A percentile compares a stretch with the other conserved stretches of the same genome.
phyloP scores from a whole-genome alignment of 2,329 filamentous ascomycete species.

The Aspergillus quadricinctus region DNA sequence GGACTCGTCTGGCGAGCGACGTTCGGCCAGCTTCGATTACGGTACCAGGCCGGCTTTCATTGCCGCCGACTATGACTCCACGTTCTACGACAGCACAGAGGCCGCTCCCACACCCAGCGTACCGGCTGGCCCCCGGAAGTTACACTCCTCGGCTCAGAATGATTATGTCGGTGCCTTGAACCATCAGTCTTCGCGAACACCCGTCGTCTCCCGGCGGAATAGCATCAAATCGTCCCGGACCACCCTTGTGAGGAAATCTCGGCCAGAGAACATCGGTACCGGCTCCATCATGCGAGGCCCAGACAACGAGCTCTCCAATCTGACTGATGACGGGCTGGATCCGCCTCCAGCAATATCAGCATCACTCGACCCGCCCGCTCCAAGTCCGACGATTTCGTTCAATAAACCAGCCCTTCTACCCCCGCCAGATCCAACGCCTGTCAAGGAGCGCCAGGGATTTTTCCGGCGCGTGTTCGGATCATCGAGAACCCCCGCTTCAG shows the following conservation, averaged over 20 bases:
- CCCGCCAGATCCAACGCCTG: conserved; percentile 40
- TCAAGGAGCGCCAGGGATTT: conserved; percentile 76
- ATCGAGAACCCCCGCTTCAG: conserved; percentile 50
- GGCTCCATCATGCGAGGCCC: conserved; percentile 25
- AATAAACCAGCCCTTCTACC: conserved; percentile 44
- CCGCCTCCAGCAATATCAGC: conserved; percentile 40
- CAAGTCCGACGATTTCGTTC: conserved; percentile 51
- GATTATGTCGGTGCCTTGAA: conserved; percentile 23
- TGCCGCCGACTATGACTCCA: conserved; percentile 19
- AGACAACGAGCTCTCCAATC: conserved; percentile 26
- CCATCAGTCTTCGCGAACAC: conserved; percentile 25
- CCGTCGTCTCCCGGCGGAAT: conserved; percentile 36
- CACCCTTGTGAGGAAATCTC: conserved; percentile 31
- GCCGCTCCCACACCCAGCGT: conserved; percentile 83
- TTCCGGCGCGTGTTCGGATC: conserved; percentile 89
- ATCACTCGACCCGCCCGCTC: conserved; percentile 47
- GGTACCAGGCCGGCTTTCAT: conserved; percentile 32
- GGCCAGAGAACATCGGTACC: conserved; percentile 38
- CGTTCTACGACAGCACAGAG: conserved; percentile 56
- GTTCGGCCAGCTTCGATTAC: conserved; percentile 45
- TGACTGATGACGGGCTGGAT: conserved; percentile 26
- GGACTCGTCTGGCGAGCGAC: conserved; percentile 31
- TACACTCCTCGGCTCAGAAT: conserved; percentile 40
- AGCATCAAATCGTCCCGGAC: conserved; percentile 42
- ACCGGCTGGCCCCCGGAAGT: conserved; percentile 68